phyloP scores from a whole-genome alignment of 192 early-diverging fungal genomes.

The Coemansia asiatica region DNA sequence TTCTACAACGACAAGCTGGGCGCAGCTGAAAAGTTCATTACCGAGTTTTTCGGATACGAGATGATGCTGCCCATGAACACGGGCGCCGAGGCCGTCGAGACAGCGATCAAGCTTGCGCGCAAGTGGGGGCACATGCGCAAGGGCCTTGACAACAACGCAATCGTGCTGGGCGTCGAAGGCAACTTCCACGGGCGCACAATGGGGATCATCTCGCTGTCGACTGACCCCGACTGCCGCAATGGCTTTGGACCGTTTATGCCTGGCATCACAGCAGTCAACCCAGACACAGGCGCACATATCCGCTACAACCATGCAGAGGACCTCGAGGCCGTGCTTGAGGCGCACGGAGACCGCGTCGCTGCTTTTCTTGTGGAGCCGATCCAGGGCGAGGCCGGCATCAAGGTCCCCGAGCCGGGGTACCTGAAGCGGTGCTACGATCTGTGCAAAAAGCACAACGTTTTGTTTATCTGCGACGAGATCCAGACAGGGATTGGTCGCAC shows the following conservation, averaged over 20 bases:
- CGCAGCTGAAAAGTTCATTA: slow-evolving; percentile 84
- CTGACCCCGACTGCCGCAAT: slow-evolving; percentile 78
- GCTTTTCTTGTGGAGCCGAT: slow-evolving; percentile 98
- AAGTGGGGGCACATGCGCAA: slow-evolving; percentile 97
- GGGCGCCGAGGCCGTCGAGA: slow-evolving; percentile 98
- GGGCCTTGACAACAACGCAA: slow-evolving; percentile 75
- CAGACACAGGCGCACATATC: slow-evolving; percentile 66
- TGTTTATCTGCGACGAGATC: slow-evolving; percentile 98
- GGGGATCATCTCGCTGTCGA: slow-evolving; percentile 91
- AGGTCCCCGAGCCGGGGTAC: slow-evolving; percentile 93
- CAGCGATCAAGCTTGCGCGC: slow-evolving; percentile 95
- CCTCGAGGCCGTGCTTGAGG: slow-evolving; percentile 82
- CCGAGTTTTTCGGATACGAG: slow-evolving; percentile 92
- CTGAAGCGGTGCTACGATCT: slow-evolving; percentile 81
- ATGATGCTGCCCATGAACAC: slow-evolving; percentile 99
- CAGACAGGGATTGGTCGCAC: slow-evolving; percentile 96
- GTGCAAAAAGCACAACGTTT: slow-evolving; percentile 96
- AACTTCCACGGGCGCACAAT: slow-evolving; percentile 99
- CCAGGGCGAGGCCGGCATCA: slow-evolving; percentile 98
- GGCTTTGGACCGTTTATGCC: slow-evolving; percentile 96
- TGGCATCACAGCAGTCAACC: slow-evolving; percentile 78
- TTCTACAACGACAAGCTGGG: slow-evolving; percentile 97
- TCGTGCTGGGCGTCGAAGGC: slow-evolving; percentile 77
- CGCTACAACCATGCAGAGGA: slow-evolving; percentile 86
- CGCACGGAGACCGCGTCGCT: slow-evolving; percentile 79